A percentile compares a stretch with the other conserved stretches of the same genome.
These are phyloP conservation scores for Vanrija sp. DNA, from an alignment of 1,284 basidiomycete species.

Conservation along the genomic window DNA sequence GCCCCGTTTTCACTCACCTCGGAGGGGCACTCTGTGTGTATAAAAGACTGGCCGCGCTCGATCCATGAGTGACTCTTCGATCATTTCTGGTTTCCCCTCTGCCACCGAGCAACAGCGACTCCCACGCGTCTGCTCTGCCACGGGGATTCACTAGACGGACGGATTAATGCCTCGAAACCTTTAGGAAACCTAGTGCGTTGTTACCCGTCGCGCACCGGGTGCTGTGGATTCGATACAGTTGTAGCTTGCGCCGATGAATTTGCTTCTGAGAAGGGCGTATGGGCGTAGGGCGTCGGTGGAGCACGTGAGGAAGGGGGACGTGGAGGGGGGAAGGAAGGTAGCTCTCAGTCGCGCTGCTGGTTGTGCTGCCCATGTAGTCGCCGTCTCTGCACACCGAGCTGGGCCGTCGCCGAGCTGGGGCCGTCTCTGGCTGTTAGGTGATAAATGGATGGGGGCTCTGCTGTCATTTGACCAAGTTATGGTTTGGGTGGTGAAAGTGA, in stretches of 20 bases:
- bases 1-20: background rate
- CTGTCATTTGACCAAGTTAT: too few relatives aligned
- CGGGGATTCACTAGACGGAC: slow-evolving; percentile 43
- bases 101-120: slow-evolving; percentile 15
- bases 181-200: slow-evolving; percentile 39
- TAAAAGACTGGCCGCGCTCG: background rate
- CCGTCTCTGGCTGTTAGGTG: too few relatives aligned
- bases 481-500: too few relatives aligned
- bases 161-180: slow-evolving; percentile 47
- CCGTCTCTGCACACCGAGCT: too few relatives aligned
- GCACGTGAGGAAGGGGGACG: too few relatives aligned
- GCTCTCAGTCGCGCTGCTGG: too few relatives aligned
- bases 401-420: too few relatives aligned
- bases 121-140: slow-evolving; percentile 10
- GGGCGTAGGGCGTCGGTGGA: too few relatives aligned
- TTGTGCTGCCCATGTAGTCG: too few relatives aligned
- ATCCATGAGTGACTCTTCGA: slow-evolving; percentile 7
- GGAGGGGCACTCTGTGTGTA: background rate
- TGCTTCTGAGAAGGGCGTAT: too few relatives aligned
- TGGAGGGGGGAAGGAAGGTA: too few relatives aligned
- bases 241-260: background rate
- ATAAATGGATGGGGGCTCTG: too few relatives aligned
- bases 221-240: slow-evolving; percentile 45
- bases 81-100: slow-evolving; percentile 33
- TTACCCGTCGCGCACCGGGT: slow-evolving; percentile 21